These are phyloP conservation scores for Rosa lucieae DNA, from an alignment of 306 rosid genomes.

Conservation along the genomic window DNA sequence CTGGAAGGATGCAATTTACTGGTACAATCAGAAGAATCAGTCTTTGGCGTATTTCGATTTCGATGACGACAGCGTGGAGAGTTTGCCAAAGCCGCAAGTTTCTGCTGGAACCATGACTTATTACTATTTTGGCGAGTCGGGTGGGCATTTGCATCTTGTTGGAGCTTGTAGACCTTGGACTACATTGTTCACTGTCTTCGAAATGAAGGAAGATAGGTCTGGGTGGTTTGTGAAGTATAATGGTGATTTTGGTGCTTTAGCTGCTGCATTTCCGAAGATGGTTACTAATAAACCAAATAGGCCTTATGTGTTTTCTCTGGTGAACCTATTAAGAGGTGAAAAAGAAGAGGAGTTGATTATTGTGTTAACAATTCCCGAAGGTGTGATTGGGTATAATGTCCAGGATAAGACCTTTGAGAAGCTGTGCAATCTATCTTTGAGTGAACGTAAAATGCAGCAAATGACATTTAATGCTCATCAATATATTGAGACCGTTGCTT, in stretches of 20 bases:
- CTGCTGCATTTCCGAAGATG: conserved; percentile 9
- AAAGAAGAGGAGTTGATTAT: conserved; percentile 19
- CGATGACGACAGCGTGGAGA: conserved; percentile 6
- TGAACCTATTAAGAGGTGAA: conserved; percentile 17
- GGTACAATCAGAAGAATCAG: conserved; percentile 22
- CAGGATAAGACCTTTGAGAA: conserved; percentile 4
- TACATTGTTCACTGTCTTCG: background rate
- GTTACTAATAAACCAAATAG: background rate
- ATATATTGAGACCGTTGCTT: conserved; percentile 29
- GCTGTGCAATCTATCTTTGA: background rate
- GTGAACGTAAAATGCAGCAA: background rate
- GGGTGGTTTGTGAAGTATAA: conserved; percentile 23
- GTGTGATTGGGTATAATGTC: conserved; percentile 22
- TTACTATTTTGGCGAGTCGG: conserved; percentile 15
- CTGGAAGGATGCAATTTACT: conserved; percentile 37
- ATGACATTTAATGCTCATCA: conserved; percentile 21
- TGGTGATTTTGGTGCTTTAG: conserved; percentile 7
- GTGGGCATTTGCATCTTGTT: conserved; percentile 10
- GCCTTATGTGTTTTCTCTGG: conserved; percentile 6
- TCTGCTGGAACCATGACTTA: background rate
- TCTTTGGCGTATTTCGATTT: conserved; percentile 18
- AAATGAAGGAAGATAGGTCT: conserved; percentile 19
- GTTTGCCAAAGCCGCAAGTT: conserved; percentile 20
- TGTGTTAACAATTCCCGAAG: conserved; percentile 27
- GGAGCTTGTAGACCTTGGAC: background rate